phyloP scores from a whole-genome alignment of 495 filamentous ascomycete species.

The Aspergillus avenaceus region DNA sequence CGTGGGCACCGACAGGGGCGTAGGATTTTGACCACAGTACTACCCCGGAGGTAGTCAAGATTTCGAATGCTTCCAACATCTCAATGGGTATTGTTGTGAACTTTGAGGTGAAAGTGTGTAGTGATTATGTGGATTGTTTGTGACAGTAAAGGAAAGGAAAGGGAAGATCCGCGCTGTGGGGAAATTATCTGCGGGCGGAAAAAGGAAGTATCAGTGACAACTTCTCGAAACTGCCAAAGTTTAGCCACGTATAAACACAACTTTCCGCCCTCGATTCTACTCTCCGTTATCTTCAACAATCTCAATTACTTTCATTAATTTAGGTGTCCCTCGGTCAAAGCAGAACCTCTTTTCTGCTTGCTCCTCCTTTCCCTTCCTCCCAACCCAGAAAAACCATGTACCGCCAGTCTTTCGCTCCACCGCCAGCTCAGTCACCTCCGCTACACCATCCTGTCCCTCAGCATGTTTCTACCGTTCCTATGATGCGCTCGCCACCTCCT shows the following conservation, averaged over 20 bases:
- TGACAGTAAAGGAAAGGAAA: constrained; percentile 4
- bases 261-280: constrained; percentile 7
- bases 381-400: constrained; percentile 60
- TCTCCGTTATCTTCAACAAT: constrained; percentile 1
- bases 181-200: constrained; percentile 29
- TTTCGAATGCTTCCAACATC: constrained; percentile 96
- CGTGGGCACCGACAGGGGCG: constrained; percentile 67
- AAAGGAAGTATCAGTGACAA: constrained; percentile 12
- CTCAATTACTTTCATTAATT: neutral
- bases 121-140: neutral
- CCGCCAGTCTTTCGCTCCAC: constrained; percentile 68
- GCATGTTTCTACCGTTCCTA: constrained; percentile 97
- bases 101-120: constrained; percentile 1
- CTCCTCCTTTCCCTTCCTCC: neutral
- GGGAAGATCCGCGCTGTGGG: constrained; percentile 27
- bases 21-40: constrained; percentile 94
- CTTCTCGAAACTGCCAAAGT: constrained; percentile 12
- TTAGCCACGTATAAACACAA: constrained; percentile 44
- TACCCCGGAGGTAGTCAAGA: constrained; percentile 90
- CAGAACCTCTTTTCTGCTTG: neutral
- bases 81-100: neutral
- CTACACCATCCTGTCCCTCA: constrained; percentile 98
- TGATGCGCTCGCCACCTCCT: constrained; percentile 93
- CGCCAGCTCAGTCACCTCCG: constrained; percentile 82
- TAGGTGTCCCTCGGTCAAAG: neutral